Base-by-base conservation (phyloP, 148 eudicot genomes). In the Dysphania ambrosioides region DNA sequence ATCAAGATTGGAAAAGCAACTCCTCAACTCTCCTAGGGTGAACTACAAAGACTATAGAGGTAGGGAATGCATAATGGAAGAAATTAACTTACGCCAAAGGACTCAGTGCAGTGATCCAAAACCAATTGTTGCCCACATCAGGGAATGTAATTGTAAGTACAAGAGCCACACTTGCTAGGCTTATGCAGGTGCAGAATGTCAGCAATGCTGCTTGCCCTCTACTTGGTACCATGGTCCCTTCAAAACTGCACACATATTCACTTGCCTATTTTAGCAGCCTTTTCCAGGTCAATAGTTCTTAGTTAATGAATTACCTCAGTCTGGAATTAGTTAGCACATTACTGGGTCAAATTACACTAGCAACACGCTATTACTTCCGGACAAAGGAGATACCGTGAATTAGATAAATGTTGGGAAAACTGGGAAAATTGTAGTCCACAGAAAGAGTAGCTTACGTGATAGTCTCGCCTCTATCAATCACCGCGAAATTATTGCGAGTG, bases 121-220 rank as follows among this genome's bases (percentile, higher is more conserved):
- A 93, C 98, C 98, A 93, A 42, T 86, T 86, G 80, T 91, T 93
- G 79, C 98, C 97, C 0, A 93, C 58, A 30, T 93, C 95, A 2
- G 97, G 97, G 42, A 77, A 72, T 3, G 93, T 91, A 40, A 93
- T 93, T 38, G 98, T 93, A 19, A 93, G 94, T 76, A 93, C 98
- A n/a, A 93, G 97, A 60, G 83, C 92, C 4, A 93, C 95, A 72
- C 98, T 93, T 38, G 87, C 98, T 30, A 93, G 85, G 81, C 98
- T 93, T 66, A 93, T 89, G 77, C 98, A 91, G 47, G 98, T 93
- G 86, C 97, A 93, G 82, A 93, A 91, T 18, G 97, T 91, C 49
- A 93, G 86, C 73, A 91, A 80, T 70, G 97, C 98, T 59, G 98
- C 98, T 86, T 94, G 97, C 23, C 97, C 89, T 72, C 95, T 83